Evolutionary conservation across 345 rosid genomes (phyloP), one percentile per base, ranked within the genome.

Genomic region (Corymbia maculata): DNA sequence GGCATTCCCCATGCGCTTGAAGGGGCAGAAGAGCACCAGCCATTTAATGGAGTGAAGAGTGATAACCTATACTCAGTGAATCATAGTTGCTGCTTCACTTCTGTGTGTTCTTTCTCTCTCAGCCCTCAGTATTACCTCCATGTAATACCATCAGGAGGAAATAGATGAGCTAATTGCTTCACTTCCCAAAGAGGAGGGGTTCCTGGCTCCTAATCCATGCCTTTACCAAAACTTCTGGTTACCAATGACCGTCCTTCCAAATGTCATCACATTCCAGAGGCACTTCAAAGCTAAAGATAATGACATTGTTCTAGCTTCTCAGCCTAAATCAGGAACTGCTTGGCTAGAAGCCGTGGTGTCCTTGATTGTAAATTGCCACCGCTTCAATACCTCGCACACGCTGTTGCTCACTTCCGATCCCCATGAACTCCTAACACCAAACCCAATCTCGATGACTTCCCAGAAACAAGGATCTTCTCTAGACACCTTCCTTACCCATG

Each of bases 271-370:
- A 52, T 90, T 91, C 68, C 90, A 88, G 6, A 88, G 44, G 3
- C 89, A 91, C 44, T 92, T 91, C 82, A 61, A 47, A 50, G 89
- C 91, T 6, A 70, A 4, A 24, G 88, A 88, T 49, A 68, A 44
- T 10, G 93, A 92, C 84, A 88, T 91, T 42, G 21, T 89, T 24
- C 6, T 92, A 2, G 88, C 88, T n/a, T 53, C 90, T 22, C 9
- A 52, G 6, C 92, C 93, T 5, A 92, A 92, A 55, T 87, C 92
- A 9, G 90, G 93, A 44, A 91, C 90, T 6, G 87, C 94, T 1
- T 90, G 94, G 94, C 84, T 91, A 7, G 90, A 92, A 52, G 92
- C 92, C 17, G 52, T 91, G 5, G 21, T 51, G 1, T 90, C 89
- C 49, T 45, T 90, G 7, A 87, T 86, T 32, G 17, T 89, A 4